Evolutionary conservation across 2,329 filamentous ascomycete genomes (phyloP), one percentile per base, ranked within the genome.

Genomic region (Sporothrix brunneoviolacea): DNA sequence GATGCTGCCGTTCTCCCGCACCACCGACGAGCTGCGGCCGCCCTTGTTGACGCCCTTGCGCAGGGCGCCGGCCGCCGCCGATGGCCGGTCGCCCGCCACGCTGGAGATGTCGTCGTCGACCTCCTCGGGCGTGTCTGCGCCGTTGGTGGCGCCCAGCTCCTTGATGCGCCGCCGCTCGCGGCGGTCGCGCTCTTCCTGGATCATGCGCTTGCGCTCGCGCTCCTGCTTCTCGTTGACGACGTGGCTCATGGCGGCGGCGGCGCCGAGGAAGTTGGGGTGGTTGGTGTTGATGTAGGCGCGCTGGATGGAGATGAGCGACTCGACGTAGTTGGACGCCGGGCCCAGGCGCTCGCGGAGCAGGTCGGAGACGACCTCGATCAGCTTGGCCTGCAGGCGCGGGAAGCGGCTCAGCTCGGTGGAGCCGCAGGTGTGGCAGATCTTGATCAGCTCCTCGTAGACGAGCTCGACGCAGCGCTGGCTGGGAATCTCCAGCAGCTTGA

Each of bases 201-300:
- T 74, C 37, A 87, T 69, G 35, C 77, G 80, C 66, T 89, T 91
- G 67, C 89, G 85, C 68, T 98, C 91, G 59, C 90, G 85, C 58
- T 98, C 93, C 65, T 97, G 90, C 70, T 93, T 95, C 64, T 86
- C 91, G 63, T 82, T 88, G 54, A 98, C 94, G 41, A 98, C 91
- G 42, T 93, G 90, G 58, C 89, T 91, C 93, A 98, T 98, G 55
- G 93, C 93, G 32, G 91, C 91, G 19, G 93, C 91, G 15, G 93
- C 93, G 39, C 93, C 93, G 15, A 97, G 80, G 73, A 98, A 98
- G 69, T 98, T 98, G 43, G 93, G 93, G 65, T 98, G 93, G 64
- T 98, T 98, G 37, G 93, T 98, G 73, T 98, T 98, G 71, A 98
- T 97, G 69, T 98, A 98, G 18, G 93, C 93, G 58, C 93, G 82